These are phyloP conservation scores for Mycena capillaripes DNA, from an alignment of 768 basidiomycete genomes.

Conservation along the genomic window DNA sequence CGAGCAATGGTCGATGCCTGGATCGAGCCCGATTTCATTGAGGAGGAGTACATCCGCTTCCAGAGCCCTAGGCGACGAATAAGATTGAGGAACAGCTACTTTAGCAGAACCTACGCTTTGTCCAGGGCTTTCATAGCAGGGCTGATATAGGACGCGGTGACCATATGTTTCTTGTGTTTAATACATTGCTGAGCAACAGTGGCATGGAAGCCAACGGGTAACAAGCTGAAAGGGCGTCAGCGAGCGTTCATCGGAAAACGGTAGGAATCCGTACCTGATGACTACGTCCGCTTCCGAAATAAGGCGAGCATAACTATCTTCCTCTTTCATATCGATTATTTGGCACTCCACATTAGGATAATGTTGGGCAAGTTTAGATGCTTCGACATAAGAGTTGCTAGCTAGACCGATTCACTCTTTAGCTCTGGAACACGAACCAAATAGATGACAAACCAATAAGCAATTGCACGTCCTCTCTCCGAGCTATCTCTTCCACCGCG, in stretches of 20 bases:
- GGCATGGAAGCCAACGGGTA: conserved; percentile 84
- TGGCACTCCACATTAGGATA: conserved; percentile 68
- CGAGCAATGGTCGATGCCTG: conserved; percentile 91
- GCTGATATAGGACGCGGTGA: conserved; percentile 94
- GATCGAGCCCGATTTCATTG: conserved; percentile 93
- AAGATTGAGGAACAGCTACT: neutral
- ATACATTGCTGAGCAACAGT: conserved; percentile 83
- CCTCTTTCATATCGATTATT: conserved; percentile 72
- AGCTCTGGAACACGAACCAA: neutral
- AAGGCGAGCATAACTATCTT: conserved; percentile 59
- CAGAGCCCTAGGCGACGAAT: conserved; percentile 62
- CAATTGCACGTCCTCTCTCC: conserved; percentile 73
- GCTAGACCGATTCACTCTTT: conserved; percentile 59
- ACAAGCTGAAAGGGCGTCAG: conserved; percentile 64
- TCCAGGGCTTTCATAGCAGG: conserved; percentile 80
- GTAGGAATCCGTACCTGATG: conserved; percentile 71
- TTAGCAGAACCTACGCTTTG: conserved; percentile 58
- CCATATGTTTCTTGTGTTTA: conserved; percentile 75
- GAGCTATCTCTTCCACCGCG: conserved; percentile 81
- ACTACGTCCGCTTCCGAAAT: conserved; percentile 82
- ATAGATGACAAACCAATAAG: conserved; percentile 76
- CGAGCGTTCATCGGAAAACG: neutral
- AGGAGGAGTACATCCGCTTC: conserved; percentile 78
- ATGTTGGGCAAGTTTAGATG: conserved; percentile 58
- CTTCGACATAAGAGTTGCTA: conserved; percentile 78